These are phyloP conservation scores for Ottelia alismoides DNA, from an alignment of 106 monocot species.

Conservation along the genomic window DNA sequence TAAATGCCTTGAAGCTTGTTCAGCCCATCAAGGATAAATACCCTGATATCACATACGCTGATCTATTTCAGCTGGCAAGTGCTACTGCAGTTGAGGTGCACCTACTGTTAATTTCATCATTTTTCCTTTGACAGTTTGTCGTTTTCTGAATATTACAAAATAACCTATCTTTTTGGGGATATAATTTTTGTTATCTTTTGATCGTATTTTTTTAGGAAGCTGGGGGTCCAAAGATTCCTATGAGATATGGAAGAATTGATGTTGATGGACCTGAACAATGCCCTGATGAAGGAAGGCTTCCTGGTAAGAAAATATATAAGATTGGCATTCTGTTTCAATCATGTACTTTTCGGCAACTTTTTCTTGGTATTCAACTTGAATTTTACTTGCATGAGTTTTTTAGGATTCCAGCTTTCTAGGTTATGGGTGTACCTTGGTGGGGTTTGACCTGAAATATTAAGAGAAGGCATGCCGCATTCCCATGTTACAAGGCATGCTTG, in stretches of 20 bases:
- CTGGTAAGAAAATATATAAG: constrained; percentile 27
- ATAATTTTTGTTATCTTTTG: neutral
- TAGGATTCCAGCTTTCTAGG: too few relatives aligned
- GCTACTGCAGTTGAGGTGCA: constrained; percentile 92
- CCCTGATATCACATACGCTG: constrained; percentile 74
- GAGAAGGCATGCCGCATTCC: too few relatives aligned
- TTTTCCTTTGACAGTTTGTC: too few relatives aligned
- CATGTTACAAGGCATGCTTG: too few relatives aligned
- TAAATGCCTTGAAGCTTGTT: constrained; percentile 91
- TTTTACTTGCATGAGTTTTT: too few relatives aligned
- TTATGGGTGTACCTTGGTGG: too few relatives aligned
- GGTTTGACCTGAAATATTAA: too few relatives aligned
- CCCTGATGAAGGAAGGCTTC: constrained; percentile 58
- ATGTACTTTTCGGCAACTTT: too few relatives aligned
- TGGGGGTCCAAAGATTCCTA: constrained; percentile 70
- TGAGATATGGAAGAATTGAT: constrained; percentile 70
- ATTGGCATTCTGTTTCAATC: too few relatives aligned
- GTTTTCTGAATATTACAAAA: too few relatives aligned
- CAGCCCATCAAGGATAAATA: constrained; percentile 96
- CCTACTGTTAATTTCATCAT: neutral
- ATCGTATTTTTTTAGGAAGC: constrained; percentile 65
- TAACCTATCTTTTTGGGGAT: neutral
- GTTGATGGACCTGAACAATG: constrained; percentile 47
- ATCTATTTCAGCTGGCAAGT: constrained; percentile 95
- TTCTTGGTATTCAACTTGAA: too few relatives aligned